These are phyloP conservation scores for Scutellaria minor DNA, from an alignment of 257 asterid species.

Conservation along the genomic window DNA sequence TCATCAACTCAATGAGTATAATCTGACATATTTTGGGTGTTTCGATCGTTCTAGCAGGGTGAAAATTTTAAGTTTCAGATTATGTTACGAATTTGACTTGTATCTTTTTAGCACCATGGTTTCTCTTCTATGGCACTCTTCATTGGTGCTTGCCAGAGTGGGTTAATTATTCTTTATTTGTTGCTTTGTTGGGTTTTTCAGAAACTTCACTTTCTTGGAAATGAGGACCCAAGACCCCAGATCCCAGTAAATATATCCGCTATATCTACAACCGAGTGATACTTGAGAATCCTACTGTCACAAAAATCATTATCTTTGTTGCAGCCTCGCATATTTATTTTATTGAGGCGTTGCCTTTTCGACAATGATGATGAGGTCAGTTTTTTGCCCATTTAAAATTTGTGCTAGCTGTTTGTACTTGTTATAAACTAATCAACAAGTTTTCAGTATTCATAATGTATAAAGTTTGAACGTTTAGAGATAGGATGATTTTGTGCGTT, in stretches of 20 bases:
- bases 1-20: no score
- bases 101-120: conserved; percentile 26
- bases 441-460: neutral
- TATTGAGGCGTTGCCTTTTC: conserved; percentile 81
- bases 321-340: conserved; percentile 89
- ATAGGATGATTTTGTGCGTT: conserved; percentile 13
- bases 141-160: conserved; percentile 24
- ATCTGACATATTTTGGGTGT: no score
- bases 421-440: neutral
- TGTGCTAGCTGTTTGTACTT: conserved; percentile 19
- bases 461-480: neutral
- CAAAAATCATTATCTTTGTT: conserved; percentile 36
- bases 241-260: conserved; percentile 90
- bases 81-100: conserved; percentile 30
- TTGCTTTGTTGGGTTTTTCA: conserved; percentile 33
- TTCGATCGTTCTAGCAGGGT: no score
- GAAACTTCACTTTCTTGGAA: conserved; percentile 96
- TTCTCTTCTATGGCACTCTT: conserved; percentile 25
- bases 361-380: conserved; percentile 93
- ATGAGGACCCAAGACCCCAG: conserved; percentile 93
- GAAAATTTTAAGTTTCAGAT: no score
- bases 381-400: conserved; percentile 31
- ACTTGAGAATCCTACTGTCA: conserved; percentile 90
- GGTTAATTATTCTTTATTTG: conserved; percentile 5
- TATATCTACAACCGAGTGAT: conserved; percentile 90